Evolutionary conservation across 345 rosid genomes (phyloP), one percentile per base, ranked within the genome.

Genomic region (Excoecaria agallocha): DNA sequence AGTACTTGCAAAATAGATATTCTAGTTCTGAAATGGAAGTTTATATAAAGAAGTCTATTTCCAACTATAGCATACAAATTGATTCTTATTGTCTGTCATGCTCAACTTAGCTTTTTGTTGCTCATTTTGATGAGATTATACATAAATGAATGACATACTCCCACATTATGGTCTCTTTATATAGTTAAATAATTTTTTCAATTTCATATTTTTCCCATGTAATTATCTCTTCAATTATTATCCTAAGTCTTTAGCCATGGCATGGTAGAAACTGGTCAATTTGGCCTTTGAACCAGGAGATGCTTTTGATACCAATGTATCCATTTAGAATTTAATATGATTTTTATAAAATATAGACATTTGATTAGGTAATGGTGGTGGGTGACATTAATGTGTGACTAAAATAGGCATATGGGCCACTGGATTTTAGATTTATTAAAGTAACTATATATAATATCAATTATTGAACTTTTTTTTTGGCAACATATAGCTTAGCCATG

Each of bases 311-410:
- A 24, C 69, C 35, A 69, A 60, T 45, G 39, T 20, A 37, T 20
- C 41, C 72, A 49, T 39, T 30, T 1, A 16, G 30, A 57, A 1
- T 38, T 6, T 38, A 20, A 15, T 56, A 50, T 20, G 16, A 15
- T 17, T 5, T 68, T 52, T 12, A 13, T 19, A 61, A 35, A 54
- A 52, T 16, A 67, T 8, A 35, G 60, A 46, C 65, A 61, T 66
- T 73, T 66, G 74, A 77, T 70, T 70, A 62, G 80, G 76, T 30
- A 61, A 64, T 55, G 83, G 12, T 30, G 30, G 78, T 62, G 59
- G n/a, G 69, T 25, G 84, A 79, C 61, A 71, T 19, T 68, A 83
- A 81, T 64, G 22, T 66, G 62, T 57, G 79, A 71, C 72, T 22
- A 35, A 69, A 68, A 62, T 51, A 17, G 45, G 11, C 24, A 45